These are phyloP conservation scores for Leccinum pachyderme DNA, from an alignment of 1,284 basidiomycete species.

Conservation along the genomic window DNA sequence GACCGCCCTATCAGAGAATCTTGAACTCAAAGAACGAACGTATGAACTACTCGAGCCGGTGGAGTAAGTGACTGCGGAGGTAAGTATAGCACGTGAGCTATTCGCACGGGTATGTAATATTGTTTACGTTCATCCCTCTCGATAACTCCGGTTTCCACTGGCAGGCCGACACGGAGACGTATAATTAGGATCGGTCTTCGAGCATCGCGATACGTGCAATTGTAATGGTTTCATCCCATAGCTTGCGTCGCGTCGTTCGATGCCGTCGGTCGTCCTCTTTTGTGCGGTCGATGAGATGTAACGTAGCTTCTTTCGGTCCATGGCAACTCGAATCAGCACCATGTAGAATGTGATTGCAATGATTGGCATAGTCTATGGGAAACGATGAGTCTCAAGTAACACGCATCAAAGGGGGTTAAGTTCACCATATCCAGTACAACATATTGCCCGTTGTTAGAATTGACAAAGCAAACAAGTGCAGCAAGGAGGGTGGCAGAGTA, in stretches of 20 bases:
- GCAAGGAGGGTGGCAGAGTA: conserved; percentile 35
- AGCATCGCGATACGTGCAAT: background rate
- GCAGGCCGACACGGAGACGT: background rate
- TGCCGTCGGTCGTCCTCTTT: background rate
- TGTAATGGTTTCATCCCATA: background rate
- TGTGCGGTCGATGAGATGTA: background rate
- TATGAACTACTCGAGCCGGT: background rate
- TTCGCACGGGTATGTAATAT: background rate
- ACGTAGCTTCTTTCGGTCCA: background rate
- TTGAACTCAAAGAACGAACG: background rate
- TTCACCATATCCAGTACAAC: conserved; percentile 36
- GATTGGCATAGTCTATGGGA: background rate
- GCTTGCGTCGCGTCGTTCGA: background rate
- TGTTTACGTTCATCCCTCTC: background rate
- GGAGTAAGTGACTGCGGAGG: background rate
- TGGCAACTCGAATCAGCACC: conserved; percentile 9
- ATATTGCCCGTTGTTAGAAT: conserved; percentile 32
- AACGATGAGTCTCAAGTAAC: background rate
- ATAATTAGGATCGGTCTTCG: background rate
- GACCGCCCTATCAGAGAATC: background rate
- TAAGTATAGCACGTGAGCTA: background rate
- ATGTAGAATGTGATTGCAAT: background rate
- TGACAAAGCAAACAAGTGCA: conserved; percentile 34
- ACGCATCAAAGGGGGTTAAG: background rate
- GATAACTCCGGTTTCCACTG: background rate